Percentiles rank a stretch among this genome's conserved stretches.
phyloP scores from a whole-genome alignment of 2,329 filamentous ascomycete species.

The Ceratocystis lukuohia region DNA sequence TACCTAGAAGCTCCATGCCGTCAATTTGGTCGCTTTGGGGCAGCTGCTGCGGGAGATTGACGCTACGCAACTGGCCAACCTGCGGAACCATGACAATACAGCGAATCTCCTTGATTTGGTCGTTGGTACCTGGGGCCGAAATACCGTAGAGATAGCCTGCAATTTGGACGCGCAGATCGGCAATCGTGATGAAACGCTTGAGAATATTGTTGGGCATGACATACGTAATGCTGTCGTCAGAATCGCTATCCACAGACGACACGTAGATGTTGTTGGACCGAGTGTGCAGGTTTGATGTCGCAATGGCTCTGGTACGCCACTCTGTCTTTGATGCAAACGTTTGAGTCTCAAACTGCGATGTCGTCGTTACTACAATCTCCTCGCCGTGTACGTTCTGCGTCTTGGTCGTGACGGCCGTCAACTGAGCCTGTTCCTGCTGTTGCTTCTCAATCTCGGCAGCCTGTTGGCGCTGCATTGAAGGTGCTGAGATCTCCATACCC shows the following conservation, averaged over 20 bases:
- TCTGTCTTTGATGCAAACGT: constrained; percentile 98
- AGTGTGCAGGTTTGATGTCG: constrained; percentile 86
- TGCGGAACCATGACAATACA: constrained; percentile 97
- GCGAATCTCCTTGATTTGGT: constrained; percentile 91
- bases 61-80: constrained; percentile 81
- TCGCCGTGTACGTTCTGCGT: constrained; percentile 95
- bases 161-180: constrained; percentile 90
- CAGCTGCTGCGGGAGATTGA: constrained; percentile 78
- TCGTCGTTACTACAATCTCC: constrained; percentile 96
- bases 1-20: constrained; percentile 74
- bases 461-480: constrained; percentile 95
- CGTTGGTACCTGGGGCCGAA: constrained; percentile 88
- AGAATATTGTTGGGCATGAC: constrained; percentile 99
- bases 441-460: constrained; percentile 98
- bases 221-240: constrained; percentile 75
- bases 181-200: constrained; percentile 95
- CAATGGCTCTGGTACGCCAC: constrained; percentile 93
- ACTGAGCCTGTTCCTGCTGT: constrained; percentile 88
- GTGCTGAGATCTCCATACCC: constrained; percentile 98
- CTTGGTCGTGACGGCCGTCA: constrained; percentile 95
- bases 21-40: constrained; percentile 86
- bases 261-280: constrained; percentile 98
- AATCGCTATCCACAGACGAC: constrained; percentile 82
- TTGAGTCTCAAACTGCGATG: constrained; percentile 93
- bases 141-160: constrained; percentile 90